Percentiles rank a stretch among this genome's conserved stretches.
Conservation (phyloP, 1,139 yeast genomes). For the Geotrichum fermentans region DNA sequence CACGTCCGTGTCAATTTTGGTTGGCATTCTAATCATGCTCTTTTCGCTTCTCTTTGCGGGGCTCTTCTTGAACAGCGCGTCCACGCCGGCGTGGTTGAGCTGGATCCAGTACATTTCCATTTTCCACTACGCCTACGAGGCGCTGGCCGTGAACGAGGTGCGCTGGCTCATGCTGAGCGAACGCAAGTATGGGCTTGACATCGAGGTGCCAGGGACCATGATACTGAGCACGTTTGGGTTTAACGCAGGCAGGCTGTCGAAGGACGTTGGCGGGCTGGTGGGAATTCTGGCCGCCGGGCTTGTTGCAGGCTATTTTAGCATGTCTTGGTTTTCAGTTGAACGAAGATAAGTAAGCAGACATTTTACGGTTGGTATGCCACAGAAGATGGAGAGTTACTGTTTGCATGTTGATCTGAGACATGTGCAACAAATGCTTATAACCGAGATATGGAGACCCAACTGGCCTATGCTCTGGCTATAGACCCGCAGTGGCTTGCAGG, state of each 20-base stretch:
- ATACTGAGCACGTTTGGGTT: conserved; percentile 93
- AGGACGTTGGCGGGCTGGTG: conserved; percentile 55
- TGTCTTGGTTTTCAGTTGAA: not conserved
- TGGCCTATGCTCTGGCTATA: too few species aligned
- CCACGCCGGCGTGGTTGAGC: conserved; percentile 62
- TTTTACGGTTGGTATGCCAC: too few species aligned
- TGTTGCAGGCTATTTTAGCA: not conserved
- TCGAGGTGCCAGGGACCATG: conserved; percentile 96
- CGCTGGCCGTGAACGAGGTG: conserved; percentile 89
- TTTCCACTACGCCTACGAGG: conserved; percentile 94
- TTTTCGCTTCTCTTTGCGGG: conserved; percentile 91
- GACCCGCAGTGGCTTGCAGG: too few species aligned
- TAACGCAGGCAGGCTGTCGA: conserved; percentile 66
- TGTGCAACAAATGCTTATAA: too few species aligned
- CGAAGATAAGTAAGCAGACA: too few species aligned
- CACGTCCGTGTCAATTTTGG: conserved; percentile 87
- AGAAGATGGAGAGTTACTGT: too few species aligned
- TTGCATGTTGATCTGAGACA: too few species aligned
- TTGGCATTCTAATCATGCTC: conserved; percentile 75
- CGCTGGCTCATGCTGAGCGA: conserved; percentile 78
- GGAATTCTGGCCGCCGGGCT: conserved; percentile 32
- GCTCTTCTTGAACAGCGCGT: conserved; percentile 75
- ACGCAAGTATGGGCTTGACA: conserved; percentile 84
- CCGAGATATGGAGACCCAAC: too few species aligned
- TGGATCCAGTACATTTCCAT: conserved; percentile 83